These are phyloP conservation scores for Tilletia walkeri DNA, from an alignment of 1,284 basidiomycete species.

Conservation along the genomic window DNA sequence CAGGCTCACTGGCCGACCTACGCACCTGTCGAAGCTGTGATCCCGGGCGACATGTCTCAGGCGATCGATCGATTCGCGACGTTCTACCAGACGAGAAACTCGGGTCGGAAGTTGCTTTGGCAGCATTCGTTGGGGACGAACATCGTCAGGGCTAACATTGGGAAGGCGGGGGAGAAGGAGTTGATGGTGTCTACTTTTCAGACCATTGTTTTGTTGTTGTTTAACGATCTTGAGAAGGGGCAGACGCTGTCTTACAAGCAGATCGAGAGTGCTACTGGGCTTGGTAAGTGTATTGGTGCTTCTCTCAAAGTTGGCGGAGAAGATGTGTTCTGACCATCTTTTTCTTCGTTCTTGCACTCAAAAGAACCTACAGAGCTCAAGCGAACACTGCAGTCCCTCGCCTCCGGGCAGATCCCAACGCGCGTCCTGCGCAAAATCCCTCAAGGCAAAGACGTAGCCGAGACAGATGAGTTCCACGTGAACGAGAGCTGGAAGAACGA, in stretches of 20 bases:
- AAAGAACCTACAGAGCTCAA: slow-evolving; percentile 64
- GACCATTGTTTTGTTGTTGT: slow-evolving; percentile 80
- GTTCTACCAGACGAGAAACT: slow-evolving; percentile 49
- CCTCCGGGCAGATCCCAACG: slow-evolving; percentile 74
- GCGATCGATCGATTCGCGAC: slow-evolving; percentile 34
- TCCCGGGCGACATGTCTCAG: slow-evolving; percentile 30
- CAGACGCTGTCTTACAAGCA: slow-evolving; percentile 68
- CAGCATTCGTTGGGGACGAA: slow-evolving; percentile 50
- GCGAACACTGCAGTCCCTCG: slow-evolving; percentile 84
- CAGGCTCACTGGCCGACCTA: slow-evolving; percentile 63
- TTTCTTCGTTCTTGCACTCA: background rate
- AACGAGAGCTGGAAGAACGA: slow-evolving; percentile 81
- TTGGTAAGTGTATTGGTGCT: background rate
- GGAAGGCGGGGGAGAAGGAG: slow-evolving; percentile 71
- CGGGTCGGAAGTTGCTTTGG: slow-evolving; percentile 51
- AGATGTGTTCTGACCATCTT: background rate
- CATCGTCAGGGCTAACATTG: slow-evolving; percentile 45
- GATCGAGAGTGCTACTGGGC: slow-evolving; percentile 44
- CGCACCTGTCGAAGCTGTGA: slow-evolving; percentile 33
- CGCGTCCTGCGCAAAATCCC: slow-evolving; percentile 82
- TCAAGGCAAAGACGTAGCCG: slow-evolving; percentile 73
- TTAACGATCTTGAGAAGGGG: slow-evolving; percentile 64
- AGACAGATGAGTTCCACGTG: slow-evolving; percentile 74
- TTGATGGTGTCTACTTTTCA: slow-evolving; percentile 88
- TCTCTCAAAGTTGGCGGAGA: background rate